Evolutionary conservation across 495 filamentous ascomycete species (phyloP).

Genomic region (Polyplosphaeria fusca): DNA sequence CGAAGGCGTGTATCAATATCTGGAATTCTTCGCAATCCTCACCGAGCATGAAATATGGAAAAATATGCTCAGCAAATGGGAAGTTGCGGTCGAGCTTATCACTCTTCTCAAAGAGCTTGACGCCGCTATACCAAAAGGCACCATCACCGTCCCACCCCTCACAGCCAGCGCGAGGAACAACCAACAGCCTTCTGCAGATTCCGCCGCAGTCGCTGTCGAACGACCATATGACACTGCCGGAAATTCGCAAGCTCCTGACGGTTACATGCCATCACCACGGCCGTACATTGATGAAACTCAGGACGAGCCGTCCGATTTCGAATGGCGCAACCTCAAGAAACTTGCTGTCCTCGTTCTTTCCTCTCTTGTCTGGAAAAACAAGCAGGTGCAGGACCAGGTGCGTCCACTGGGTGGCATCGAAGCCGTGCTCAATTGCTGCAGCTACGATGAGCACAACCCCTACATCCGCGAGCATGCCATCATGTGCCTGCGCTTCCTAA

Average conservation of each 20-base stretch:
- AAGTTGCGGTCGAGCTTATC: slow-evolving; percentile 78
- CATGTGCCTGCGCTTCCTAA: slow-evolving; percentile 82
- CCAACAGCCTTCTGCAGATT: slow-evolving; percentile 2
- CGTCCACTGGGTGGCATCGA: slow-evolving; percentile 77
- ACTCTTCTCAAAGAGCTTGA: slow-evolving; percentile 82
- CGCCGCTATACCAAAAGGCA: slow-evolving; percentile 72
- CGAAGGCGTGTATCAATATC: slow-evolving; percentile 85
- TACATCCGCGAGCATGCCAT: slow-evolving; percentile 89
- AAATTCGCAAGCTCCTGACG: slow-evolving; percentile 31
- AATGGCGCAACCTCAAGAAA: slow-evolving; percentile 91
- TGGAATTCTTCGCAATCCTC: slow-evolving; percentile 90
- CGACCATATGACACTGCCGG: slow-evolving; percentile 38
- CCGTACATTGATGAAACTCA: slow-evolving; percentile 55
- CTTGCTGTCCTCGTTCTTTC: slow-evolving; percentile 84
- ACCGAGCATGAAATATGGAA: slow-evolving; percentile 61
- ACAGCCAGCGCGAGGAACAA: slow-evolving; percentile 2
- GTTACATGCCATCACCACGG: slow-evolving; percentile 43
- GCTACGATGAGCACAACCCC: slow-evolving; percentile 81
- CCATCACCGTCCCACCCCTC: slow-evolving; percentile 49
- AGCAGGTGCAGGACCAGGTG: slow-evolving; percentile 80
- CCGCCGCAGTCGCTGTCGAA: slow-evolving; percentile 38
- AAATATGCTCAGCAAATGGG: slow-evolving; percentile 77
- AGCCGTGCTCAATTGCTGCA: slow-evolving; percentile 78
- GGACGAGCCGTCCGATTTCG: slow-evolving; percentile 83
- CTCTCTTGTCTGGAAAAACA: slow-evolving; percentile 75